Conservation (phyloP, 83 land plant genomes). For the Picea mariana region DNA sequence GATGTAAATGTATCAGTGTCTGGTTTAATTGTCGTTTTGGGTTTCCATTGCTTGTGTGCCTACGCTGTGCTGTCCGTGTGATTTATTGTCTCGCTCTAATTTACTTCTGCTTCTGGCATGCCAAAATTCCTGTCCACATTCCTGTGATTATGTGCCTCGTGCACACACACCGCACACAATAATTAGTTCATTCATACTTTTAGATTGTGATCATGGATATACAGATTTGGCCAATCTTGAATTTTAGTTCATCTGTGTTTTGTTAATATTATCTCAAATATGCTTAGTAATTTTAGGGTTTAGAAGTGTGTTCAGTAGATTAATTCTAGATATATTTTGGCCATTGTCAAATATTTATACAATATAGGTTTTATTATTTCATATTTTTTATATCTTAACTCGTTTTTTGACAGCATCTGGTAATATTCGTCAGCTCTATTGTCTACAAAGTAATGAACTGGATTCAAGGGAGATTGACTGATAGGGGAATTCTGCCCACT, state of each 20-base stretch:
- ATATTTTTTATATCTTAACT: neutral
- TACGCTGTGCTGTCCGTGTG: no score
- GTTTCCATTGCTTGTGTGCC: no score
- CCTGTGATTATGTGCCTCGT: no score
- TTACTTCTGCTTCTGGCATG: no score
- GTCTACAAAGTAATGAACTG: conserved; percentile 38
- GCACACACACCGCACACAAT: no score
- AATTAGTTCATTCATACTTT: no score
- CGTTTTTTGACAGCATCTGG: conserved; percentile 58
- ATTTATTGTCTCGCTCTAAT: no score
- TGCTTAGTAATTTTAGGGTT: neutral
- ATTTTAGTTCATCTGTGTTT: neutral
- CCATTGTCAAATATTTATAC: neutral
- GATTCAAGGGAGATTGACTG: conserved; percentile 8
- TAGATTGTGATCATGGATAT: no score
- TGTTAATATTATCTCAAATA: neutral
- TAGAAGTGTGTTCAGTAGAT: neutral
- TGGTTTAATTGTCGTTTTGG: no score
- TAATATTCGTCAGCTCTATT: conserved; percentile 74
- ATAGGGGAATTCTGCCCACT: neutral
- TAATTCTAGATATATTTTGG: neutral
- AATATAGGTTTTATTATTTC: neutral
- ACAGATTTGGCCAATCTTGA: no score
- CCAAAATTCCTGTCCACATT: no score
- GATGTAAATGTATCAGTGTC: no score